These are phyloP conservation scores for Francoa sonchifolia DNA, from an alignment of 441 rosid species.

Conservation along the genomic window DNA sequence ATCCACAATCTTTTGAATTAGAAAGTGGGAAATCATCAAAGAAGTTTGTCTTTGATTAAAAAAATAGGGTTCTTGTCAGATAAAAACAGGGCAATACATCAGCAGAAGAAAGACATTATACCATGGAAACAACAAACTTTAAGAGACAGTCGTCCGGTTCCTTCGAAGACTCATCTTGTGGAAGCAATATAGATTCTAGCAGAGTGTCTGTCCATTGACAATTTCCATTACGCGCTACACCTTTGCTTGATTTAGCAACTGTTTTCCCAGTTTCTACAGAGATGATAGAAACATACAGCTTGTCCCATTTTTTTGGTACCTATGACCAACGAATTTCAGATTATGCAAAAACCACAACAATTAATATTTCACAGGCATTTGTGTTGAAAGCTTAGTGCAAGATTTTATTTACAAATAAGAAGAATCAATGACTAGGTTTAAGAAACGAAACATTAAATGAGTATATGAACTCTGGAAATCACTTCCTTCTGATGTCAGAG, in stretches of 20 bases:
- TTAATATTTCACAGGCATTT: neutral
- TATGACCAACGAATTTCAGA: constrained; percentile 5
- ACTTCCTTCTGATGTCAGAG: too few relatives aligned
- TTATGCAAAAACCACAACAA: neutral
- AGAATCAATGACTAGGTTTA: too few relatives aligned
- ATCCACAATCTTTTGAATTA: too few relatives aligned
- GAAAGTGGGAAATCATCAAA: too few relatives aligned
- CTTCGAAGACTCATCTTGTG: constrained; percentile 23
- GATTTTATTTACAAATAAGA: too few relatives aligned
- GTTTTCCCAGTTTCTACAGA: constrained; percentile 45
- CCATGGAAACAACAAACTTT: constrained; percentile 46
- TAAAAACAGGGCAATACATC: neutral
- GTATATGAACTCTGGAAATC: too few relatives aligned
- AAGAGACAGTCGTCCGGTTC: constrained; percentile 27
- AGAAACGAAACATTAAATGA: too few relatives aligned
- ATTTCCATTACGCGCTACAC: constrained; percentile 27
- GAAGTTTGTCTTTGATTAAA: too few relatives aligned
- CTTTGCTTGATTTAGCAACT: constrained; percentile 34
- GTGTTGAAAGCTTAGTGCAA: neutral
- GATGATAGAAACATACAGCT: constrained; percentile 32
- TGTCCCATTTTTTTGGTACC: constrained; percentile 76
- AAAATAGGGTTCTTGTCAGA: too few relatives aligned
- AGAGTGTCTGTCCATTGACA: constrained; percentile 52
- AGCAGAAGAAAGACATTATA: constrained; percentile 7
- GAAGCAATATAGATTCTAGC: constrained; percentile 33